phyloP scores from a whole-genome alignment of 1,139 yeast genomes.

The Hanseniaspora uvarum region DNA sequence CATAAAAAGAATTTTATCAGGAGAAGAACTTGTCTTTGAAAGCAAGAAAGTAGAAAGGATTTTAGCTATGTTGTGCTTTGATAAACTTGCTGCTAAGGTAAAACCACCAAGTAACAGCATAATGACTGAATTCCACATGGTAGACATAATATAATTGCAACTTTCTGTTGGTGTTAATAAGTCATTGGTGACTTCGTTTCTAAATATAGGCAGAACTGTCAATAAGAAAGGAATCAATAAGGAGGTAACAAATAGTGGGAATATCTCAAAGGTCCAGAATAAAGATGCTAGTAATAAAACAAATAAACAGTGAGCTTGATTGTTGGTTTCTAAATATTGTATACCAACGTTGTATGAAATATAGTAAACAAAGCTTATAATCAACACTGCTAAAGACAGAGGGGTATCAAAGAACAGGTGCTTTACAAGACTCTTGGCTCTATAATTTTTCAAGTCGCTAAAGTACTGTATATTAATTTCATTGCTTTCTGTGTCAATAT shows the following conservation, averaged over 20 bases:
- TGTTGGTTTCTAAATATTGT: slow-evolving; percentile 47
- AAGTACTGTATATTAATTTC: slow-evolving; percentile 7
- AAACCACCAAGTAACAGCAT: slow-evolving; percentile 85
- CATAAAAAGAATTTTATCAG: slow-evolving; percentile 61
- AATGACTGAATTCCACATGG: slow-evolving; percentile 94
- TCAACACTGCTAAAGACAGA: slow-evolving; percentile 38
- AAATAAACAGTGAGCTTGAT: slow-evolving; percentile 74
- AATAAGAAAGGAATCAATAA: slow-evolving; percentile 68
- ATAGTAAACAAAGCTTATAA: slow-evolving; percentile 37
- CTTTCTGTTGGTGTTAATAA: slow-evolving; percentile 57
- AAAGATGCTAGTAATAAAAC: slow-evolving; percentile 67
- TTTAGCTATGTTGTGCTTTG: slow-evolving; percentile 82
- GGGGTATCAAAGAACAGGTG: slow-evolving; percentile 22
- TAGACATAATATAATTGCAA: slow-evolving; percentile 61
- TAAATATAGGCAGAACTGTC: slow-evolving; percentile 62
- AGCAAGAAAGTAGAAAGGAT: slow-evolving; percentile 70
- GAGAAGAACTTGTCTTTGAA: slow-evolving; percentile 76
- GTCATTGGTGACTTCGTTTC: slow-evolving; percentile 40
- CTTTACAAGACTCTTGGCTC: slow-evolving; percentile 10
- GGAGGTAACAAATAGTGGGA: slow-evolving; percentile 80
- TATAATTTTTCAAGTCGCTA: slow-evolving; percentile 1
- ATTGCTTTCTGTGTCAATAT: slow-evolving; percentile 2
- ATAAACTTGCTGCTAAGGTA: slow-evolving; percentile 84
- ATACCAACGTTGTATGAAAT: slow-evolving; percentile 41
- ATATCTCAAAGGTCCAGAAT: slow-evolving; percentile 88